Conservation (phyloP, 306 rosid genomes). For the cucumber (Cucumis sativus) region Cucumber_9930_V3 NC_026657.2:38593001-38593500, state of each 20-base stretch:
- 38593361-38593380: background rate
- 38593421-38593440: background rate
- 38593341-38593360: background rate
- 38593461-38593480: no score
- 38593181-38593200: background rate
- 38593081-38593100: conserved; percentile 86
- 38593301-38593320: background rate
- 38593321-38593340: background rate
- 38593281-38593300: background rate
- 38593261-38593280: background rate
- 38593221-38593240: background rate
- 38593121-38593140: conserved; percentile 57
- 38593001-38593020: background rate
- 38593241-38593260: background rate
- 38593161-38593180: background rate
- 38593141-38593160: background rate
- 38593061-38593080: conserved; percentile 96
- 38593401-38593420: background rate
- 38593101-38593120: conserved; percentile 51
- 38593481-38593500: no score
- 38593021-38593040: conserved; percentile 15
- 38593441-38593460: no score
- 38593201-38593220: background rate
- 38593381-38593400: background rate
- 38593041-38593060: conserved; percentile 92